Evolutionary conservation across 1,139 yeast species (phyloP).

Genomic region (Geotrichum aggregatum): DNA sequence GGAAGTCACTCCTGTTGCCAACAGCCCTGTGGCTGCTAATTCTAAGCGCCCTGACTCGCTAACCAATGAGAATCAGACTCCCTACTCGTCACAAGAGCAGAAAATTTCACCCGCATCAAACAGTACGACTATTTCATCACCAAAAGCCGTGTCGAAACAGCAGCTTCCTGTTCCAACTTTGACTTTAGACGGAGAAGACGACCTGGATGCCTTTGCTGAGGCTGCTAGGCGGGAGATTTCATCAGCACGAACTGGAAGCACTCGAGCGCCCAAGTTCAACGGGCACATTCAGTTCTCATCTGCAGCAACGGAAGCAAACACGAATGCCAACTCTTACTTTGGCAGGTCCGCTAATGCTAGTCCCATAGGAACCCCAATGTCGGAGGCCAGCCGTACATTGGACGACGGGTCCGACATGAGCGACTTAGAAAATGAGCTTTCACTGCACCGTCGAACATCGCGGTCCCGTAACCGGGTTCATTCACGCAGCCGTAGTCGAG

Average conservation of each 20-base stretch:
- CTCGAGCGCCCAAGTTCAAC: constrained; percentile 1
- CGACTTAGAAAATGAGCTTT: constrained; percentile 13
- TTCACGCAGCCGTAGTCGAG: constrained; percentile 15
- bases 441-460: neutral
- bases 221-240: constrained; percentile 1
- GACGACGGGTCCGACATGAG: constrained; percentile 13
- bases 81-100: neutral
- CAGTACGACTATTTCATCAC: too few species aligned
- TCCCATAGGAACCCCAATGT: constrained; percentile 1
- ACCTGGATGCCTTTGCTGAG: constrained; percentile 3
- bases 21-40: too few species aligned
- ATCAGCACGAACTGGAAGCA: neutral
- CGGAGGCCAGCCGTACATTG: neutral
- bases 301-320: constrained; percentile 19
- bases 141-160: too few species aligned
- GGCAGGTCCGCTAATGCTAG: constrained; percentile 7
- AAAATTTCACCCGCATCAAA: neutral
- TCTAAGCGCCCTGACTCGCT: too few species aligned
- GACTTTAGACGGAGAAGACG: neutral
- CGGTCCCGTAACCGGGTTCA: neutral
- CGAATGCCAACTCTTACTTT: constrained; percentile 20
- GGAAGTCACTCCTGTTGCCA: too few species aligned
- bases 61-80: neutral
- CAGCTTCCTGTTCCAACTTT: neutral
- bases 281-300: constrained; percentile 15